phyloP scores from a whole-genome alignment of 2,329 filamentous ascomycete genomes.

The Neonectria hederae region DNA sequence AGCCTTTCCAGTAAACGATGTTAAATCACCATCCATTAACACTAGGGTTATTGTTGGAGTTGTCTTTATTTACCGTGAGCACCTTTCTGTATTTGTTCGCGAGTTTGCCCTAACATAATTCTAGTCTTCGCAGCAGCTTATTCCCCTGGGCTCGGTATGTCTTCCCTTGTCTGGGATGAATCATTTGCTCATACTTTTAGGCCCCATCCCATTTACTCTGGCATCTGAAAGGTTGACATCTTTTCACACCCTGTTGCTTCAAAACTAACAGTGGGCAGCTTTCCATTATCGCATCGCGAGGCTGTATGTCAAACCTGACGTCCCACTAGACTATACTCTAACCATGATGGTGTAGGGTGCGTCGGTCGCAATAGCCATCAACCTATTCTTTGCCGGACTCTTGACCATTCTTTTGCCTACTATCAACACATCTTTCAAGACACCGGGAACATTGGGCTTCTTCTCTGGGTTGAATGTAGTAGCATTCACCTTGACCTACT shows the following conservation, averaged over 20 bases:
- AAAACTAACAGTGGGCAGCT: constrained; percentile 36
- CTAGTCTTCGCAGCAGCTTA: constrained; percentile 51
- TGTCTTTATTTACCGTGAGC: constrained; percentile 45
- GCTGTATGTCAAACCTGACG: constrained; percentile 5
- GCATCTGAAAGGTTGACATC: constrained; percentile 51
- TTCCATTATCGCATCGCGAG: constrained; percentile 59
- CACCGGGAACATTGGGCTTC: constrained; percentile 50
- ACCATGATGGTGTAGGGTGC: constrained; percentile 46
- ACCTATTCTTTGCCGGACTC: constrained; percentile 58
- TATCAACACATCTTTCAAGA: constrained; percentile 37
- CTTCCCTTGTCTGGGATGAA: neutral
- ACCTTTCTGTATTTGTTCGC: constrained; percentile 27
- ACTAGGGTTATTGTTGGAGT: constrained; percentile 43
- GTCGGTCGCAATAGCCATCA: constrained; percentile 58
- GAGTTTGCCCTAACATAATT: neutral
- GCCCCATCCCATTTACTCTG: constrained; percentile 58
- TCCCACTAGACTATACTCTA: neutral
- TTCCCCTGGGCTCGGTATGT: constrained; percentile 49
- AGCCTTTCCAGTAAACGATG: constrained; percentile 30
- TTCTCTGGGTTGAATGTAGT: constrained; percentile 57
- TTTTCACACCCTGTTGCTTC: neutral
- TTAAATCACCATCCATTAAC: constrained; percentile 26
- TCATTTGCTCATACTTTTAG: neutral
- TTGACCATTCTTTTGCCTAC: constrained; percentile 55
- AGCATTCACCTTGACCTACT: constrained; percentile 56